A percentile compares a stretch with the other conserved stretches of the same genome.
phyloP scores from a whole-genome alignment of 2,329 filamentous ascomycete species.

The Fusarium brevicatenulatum region DNA sequence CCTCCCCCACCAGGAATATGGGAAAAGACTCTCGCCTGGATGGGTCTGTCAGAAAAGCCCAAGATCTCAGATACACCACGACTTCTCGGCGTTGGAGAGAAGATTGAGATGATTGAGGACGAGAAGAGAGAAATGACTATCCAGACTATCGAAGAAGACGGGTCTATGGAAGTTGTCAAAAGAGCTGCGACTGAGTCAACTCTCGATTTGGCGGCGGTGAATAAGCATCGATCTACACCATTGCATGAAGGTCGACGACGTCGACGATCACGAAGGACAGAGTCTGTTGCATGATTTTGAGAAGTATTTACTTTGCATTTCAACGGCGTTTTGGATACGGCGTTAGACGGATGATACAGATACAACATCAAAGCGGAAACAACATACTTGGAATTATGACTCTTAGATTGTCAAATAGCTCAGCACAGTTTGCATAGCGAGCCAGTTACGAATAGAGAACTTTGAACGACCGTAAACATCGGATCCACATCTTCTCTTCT shows the following conservation, averaged over 20 bases:
- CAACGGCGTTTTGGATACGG: not conserved
- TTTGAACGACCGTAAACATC: not conserved
- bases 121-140: constrained; percentile 11
- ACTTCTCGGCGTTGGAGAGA: constrained; percentile 39
- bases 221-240: constrained; percentile 21
- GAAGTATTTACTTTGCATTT: not conserved
- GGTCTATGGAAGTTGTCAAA: constrained; percentile 12
- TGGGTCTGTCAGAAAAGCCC: constrained; percentile 42
- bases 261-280: constrained; percentile 8
- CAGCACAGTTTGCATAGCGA: not conserved
- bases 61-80: constrained; percentile 37
- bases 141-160: not conserved
- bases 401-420: constrained; percentile 12
- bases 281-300: not conserved
- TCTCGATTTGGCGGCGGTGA: constrained; percentile 1
- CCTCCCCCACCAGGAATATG: constrained; percentile 45
- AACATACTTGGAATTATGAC: constrained; percentile 1
- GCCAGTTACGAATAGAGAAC: not conserved
- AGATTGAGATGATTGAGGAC: constrained; percentile 15
- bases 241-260: constrained; percentile 17
- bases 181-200: constrained; percentile 10
- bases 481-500: no score
- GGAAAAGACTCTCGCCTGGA: constrained; percentile 41
- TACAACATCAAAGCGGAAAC: constrained; percentile 2
- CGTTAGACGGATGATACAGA: not conserved